A percentile compares a stretch with the other conserved stretches of the same genome.
Evolutionary conservation across 371 early-diverging fungal genomes (phyloP).

Genomic region (Mucor plumbeus): DNA sequence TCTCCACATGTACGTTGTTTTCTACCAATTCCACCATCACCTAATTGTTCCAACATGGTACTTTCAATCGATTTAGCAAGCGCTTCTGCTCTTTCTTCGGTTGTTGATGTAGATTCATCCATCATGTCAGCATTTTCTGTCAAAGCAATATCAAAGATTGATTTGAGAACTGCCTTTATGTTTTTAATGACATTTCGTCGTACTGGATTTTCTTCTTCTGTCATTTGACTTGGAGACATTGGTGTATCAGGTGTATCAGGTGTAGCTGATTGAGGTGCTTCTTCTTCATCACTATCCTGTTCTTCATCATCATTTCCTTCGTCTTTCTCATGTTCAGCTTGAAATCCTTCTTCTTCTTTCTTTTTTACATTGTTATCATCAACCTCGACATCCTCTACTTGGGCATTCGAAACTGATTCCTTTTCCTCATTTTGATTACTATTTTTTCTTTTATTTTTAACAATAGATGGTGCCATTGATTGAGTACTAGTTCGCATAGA

Average conservation of each 20-base stretch:
- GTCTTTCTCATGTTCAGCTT: conserved; percentile 1
- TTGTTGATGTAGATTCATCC: conserved; percentile 17
- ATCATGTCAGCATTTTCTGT: conserved; percentile 38
- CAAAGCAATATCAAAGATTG: conserved; percentile 35
- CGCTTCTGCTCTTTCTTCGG: conserved; percentile 17
- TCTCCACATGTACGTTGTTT: conserved; percentile 43
- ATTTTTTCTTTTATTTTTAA: neutral
- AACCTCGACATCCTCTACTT: neutral
- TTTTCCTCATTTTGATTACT: neutral
- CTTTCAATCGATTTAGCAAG: conserved; percentile 44
- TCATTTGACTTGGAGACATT: conserved; percentile 33
- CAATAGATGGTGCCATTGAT: neutral
- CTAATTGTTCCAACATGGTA: conserved; percentile 44
- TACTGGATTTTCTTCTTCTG: conserved; percentile 58
- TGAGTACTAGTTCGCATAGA: neutral
- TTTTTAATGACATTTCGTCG: conserved; percentile 64
- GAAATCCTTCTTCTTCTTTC: neutral
- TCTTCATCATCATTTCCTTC: neutral
- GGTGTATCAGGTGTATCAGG: conserved; percentile 22
- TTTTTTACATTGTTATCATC: neutral
- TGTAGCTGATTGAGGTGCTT: conserved; percentile 14
- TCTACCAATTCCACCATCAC: conserved; percentile 20
- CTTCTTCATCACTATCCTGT: conserved; percentile 4
- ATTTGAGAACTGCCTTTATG: conserved; percentile 41
- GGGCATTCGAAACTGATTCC: neutral